Conservation (phyloP, 768 basidiomycete species). For the Russula earlei region DNA sequence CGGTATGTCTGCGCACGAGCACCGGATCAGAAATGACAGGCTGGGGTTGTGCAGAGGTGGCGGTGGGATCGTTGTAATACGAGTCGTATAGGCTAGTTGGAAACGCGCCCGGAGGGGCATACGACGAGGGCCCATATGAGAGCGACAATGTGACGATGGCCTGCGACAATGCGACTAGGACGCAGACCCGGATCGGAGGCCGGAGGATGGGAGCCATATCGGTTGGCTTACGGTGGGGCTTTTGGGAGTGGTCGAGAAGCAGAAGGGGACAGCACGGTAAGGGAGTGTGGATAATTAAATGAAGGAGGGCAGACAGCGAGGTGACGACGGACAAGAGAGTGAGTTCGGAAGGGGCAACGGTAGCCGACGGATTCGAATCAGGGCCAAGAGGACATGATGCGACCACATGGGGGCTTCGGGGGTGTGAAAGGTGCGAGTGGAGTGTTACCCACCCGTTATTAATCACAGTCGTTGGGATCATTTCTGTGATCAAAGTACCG, state of each 20-base stretch:
- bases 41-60: conserved; percentile 62
- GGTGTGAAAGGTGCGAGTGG: no score
- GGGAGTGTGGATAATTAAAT: not conserved
- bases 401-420: no score
- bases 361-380: no score
- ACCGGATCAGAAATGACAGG: conserved; percentile 71
- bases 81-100: conserved; percentile 54
- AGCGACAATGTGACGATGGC: conserved; percentile 9
- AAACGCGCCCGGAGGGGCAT: conserved; percentile 52
- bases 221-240: not conserved
- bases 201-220: not conserved
- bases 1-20: conserved; percentile 31
- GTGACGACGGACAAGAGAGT: no score
- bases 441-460: no score
- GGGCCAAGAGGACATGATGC: no score
- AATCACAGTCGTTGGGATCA: no score
- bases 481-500: no score
- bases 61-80: conserved; percentile 68
- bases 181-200: conserved; percentile 3
- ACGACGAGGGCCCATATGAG: conserved; percentile 35
- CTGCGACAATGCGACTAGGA: not conserved
- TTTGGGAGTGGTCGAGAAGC: no score
- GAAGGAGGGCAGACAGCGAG: no score
- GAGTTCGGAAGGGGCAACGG: no score
- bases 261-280: not conserved